Base-by-base conservation (phyloP, 176 grass and related monocot species). In the Zea luxurians region DNA sequence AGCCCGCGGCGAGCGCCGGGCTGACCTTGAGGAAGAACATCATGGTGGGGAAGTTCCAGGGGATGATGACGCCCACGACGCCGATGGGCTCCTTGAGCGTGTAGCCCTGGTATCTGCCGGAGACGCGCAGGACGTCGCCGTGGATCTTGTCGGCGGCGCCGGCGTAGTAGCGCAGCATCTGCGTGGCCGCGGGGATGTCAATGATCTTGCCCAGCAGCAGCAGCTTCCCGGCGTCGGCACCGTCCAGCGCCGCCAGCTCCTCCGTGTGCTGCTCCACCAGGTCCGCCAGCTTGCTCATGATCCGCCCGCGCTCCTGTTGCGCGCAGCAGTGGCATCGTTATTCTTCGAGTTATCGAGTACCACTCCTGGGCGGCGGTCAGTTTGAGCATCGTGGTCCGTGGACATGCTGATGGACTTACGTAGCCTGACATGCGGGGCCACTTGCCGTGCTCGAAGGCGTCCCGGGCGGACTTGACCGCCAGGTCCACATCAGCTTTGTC, bases 371-470 rank as follows among this genome's bases (percentile, higher is more conserved):
- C 27, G 27, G 27, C 27, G 27, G 27, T 27, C 27, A 27, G 27
- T 27, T 27, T 27, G 27, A 27, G 27, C 27, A 27, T 27, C 27
- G 27, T 27, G 27, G 27, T 0, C 27, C 27, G 27, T 27, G 27
- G 27, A 27, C 27, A 27, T 27, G 27, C 0, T 27, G 27, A 27
- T 27, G 27, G 16, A 61, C 90, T 61, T 91, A 97, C 94, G 16
- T 88, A 93, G 18, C 91, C 94, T 55, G 94, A 91, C 84, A 97
- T 97, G 77, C 94, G 91, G 70, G 94, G 91, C 91, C 94, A 97
- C 52, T 74, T 74, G 75, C 89, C 94, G 7, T 92, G 85, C 68
- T 97, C 89, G 66, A 97, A 97, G 36, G 94, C 94, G 9, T 93
- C 82, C 36, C 94, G 70, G 8, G 94, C 94, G 5, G 94, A 87